Percentiles rank a stretch among this genome's conserved stretches.
These are phyloP conservation scores for Suhomyces yuchorum DNA, from an alignment of 1,139 yeast genomes.

Conservation along the genomic window DNA sequence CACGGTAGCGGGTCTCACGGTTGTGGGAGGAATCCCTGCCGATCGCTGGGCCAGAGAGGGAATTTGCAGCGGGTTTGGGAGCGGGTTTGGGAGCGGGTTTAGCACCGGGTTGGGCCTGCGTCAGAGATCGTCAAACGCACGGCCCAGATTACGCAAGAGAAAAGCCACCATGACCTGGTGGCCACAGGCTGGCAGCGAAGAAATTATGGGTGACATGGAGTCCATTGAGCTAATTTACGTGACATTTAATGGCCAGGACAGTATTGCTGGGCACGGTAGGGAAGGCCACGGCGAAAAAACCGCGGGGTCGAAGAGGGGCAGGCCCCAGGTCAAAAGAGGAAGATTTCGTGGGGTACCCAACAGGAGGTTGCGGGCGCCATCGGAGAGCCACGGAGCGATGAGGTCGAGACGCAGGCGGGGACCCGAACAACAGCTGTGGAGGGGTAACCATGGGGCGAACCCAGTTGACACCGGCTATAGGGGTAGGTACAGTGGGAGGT, in stretches of 20 bases:
- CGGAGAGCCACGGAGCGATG: not conserved
- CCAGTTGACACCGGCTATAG: not conserved
- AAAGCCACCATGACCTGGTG: no score
- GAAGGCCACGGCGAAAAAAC: slow-evolving; percentile 8
- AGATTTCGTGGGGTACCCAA: slow-evolving; percentile 1
- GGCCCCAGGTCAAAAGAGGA: not conserved
- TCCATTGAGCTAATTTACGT: no score
- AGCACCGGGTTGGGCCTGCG: not conserved
- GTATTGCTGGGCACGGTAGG: not conserved
- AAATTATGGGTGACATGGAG: no score
- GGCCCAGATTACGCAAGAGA: no score
- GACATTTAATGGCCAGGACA: not conserved
- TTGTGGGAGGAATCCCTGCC: not conserved
- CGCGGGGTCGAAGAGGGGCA: slow-evolving; percentile 6
- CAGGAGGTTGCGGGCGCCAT: not conserved
- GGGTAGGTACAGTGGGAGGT: not conserved
- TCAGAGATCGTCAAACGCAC: not conserved
- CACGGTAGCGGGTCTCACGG: not conserved
- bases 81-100: no score
- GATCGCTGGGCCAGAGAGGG: not conserved
- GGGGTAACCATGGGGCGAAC: not conserved
- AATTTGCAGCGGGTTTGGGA: not conserved
- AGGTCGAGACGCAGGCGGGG: not conserved
- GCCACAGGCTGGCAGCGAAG: no score
- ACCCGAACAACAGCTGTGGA: not conserved